Evolutionary conservation across 73 alveolate genomes (phyloP).

Genomic region (Uronychia setigera): DNA sequence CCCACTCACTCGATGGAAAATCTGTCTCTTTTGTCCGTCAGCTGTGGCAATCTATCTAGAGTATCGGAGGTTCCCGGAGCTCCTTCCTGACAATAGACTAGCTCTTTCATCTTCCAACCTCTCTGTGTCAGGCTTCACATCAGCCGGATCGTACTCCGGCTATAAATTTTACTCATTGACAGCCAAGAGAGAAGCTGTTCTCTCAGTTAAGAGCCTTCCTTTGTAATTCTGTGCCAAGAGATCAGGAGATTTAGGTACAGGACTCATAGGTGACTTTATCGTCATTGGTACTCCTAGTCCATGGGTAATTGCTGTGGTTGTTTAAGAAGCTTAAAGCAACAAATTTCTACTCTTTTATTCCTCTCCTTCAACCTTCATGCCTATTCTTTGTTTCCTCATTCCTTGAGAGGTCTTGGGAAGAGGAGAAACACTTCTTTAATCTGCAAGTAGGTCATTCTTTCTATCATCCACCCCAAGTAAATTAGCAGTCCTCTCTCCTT

Average conservation of each 20-base stretch:
- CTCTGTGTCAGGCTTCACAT: background rate
- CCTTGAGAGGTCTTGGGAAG: too few species aligned
- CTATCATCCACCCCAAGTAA: background rate
- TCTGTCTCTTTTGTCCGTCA: background rate
- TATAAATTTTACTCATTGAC: background rate
- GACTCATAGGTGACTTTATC: background rate
- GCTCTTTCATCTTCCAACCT: background rate
- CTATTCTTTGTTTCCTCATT: too few species aligned
- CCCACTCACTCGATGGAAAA: background rate
- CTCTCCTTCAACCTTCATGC: too few species aligned
- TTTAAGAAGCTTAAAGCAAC: too few species aligned
- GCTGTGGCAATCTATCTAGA: background rate
- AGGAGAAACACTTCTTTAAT: too few species aligned
- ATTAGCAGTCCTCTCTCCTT: background rate
- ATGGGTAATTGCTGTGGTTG: too few species aligned
- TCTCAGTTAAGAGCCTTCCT: constrained; percentile 2
- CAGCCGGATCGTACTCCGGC: background rate
- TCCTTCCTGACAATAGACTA: background rate
- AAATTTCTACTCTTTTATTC: too few species aligned
- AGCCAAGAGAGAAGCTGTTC: background rate
- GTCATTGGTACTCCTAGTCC: too few species aligned
- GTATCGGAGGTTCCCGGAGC: background rate
- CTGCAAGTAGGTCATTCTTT: too few species aligned
- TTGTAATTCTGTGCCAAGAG: background rate
- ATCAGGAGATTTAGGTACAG: background rate